These are phyloP conservation scores for Suillus tomentosus DNA, from an alignment of 768 basidiomycete species.

Conservation along the genomic window DNA sequence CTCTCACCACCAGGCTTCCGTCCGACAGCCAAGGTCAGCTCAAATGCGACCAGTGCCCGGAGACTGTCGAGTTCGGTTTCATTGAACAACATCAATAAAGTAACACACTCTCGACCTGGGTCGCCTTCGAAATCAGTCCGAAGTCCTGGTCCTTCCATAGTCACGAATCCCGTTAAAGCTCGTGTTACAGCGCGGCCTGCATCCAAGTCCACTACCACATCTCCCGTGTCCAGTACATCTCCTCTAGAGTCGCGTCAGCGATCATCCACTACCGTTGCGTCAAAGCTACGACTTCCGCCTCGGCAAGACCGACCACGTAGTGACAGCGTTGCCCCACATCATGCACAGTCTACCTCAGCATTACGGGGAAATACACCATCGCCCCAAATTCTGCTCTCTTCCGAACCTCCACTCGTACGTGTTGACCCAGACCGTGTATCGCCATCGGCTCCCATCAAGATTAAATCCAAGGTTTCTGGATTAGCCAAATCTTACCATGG, in stretches of 20 bases:
- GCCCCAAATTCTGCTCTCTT: constrained; percentile 16
- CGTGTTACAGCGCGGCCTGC: constrained; percentile 34
- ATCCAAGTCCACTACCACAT: constrained; percentile 23
- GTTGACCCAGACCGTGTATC: constrained; percentile 18
- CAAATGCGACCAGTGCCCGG: constrained; percentile 43
- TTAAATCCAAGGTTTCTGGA: constrained; percentile 65
- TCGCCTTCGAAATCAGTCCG: constrained; percentile 42
- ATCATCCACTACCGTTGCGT: constrained; percentile 26
- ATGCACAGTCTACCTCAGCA: constrained; percentile 27
- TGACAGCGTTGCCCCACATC: constrained; percentile 30
- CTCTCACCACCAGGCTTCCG: constrained; percentile 35
- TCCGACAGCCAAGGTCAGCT: constrained; percentile 66
- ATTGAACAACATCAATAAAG: constrained; percentile 13
- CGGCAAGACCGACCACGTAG: constrained; percentile 35
- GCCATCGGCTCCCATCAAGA: constrained; percentile 35
- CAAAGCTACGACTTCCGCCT: constrained; percentile 30
- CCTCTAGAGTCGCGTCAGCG: constrained; percentile 34
- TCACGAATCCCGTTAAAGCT: constrained; percentile 27
- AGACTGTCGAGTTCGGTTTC: constrained; percentile 28
- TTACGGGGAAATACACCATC: constrained; percentile 18
- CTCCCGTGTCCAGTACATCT: constrained; percentile 8
- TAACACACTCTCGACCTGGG: constrained; percentile 40
- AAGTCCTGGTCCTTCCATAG: constrained; percentile 34
- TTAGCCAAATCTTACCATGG: constrained; percentile 39
- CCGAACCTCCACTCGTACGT: constrained; percentile 14